Conservation (phyloP, 176 grass and related monocot species). For the Aegilops speltoides region DNA sequence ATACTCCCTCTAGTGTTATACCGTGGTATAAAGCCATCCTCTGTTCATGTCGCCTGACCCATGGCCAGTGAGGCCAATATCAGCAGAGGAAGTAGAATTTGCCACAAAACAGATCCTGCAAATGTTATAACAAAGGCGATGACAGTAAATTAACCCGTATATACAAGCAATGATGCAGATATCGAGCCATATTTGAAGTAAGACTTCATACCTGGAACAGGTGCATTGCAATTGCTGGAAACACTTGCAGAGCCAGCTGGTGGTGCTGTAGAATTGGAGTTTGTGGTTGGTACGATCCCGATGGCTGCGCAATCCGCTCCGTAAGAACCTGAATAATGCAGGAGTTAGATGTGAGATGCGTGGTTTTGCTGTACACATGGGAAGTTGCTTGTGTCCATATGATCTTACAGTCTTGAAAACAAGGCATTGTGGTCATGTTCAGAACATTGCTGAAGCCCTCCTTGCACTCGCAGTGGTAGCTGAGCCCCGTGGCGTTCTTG, state of each 20-base stretch:
- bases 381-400: background rate
- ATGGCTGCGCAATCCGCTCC: constrained; percentile 65
- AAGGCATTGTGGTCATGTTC: constrained; percentile 66
- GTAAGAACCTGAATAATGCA: constrained; percentile 52
- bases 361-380: background rate
- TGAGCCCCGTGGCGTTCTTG: constrained; percentile 45
- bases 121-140: background rate
- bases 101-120: constrained; percentile 15
- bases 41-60: constrained; percentile 11
- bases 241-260: constrained; percentile 14
- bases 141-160: background rate
- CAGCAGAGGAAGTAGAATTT: constrained; percentile 25
- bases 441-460: constrained; percentile 79
- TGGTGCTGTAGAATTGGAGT: constrained; percentile 40
- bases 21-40: background rate
- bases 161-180: background rate
- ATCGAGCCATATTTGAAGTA: background rate
- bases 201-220: background rate
- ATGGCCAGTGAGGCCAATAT: constrained; percentile 11
- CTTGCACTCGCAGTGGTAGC: constrained; percentile 62
- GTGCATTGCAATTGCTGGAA: constrained; percentile 30
- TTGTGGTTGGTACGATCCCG: constrained; percentile 48
- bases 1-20: background rate
- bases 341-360: background rate
- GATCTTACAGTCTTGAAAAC: constrained; percentile 65